phyloP scores from a whole-genome alignment of 2,329 filamentous ascomycete genomes.

The Eutypa lata region DNA sequence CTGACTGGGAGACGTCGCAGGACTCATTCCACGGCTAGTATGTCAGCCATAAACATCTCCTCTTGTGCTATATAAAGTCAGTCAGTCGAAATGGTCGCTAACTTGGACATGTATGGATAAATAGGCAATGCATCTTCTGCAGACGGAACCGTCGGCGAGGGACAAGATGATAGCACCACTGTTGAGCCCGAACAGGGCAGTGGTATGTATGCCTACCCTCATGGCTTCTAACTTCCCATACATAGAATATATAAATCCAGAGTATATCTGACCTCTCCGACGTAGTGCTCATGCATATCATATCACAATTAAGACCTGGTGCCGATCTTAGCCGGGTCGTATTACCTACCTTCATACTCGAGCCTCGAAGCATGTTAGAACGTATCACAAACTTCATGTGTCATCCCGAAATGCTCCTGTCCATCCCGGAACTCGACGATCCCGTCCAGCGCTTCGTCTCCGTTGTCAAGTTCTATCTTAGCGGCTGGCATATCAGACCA shows the following conservation, averaged over 20 bases:
- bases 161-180: conserved; percentile 72
- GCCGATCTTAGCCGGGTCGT: conserved; percentile 94
- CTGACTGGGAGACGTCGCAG: conserved; percentile 22
- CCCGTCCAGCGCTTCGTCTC: conserved; percentile 86
- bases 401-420: conserved; percentile 90
- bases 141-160: conserved; percentile 49
- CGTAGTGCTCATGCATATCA: conserved; percentile 90
- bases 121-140: conserved; percentile 40
- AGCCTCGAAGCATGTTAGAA: conserved; percentile 96
- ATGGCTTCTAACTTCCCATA: conserved; percentile 1
- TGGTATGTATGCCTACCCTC: conserved; percentile 54
- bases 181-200: conserved; percentile 93
- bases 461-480: conserved; percentile 96
- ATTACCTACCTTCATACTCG: conserved; percentile 94
- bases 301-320: conserved; percentile 91
- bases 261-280: conserved; percentile 2
- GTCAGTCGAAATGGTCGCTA: conserved; percentile 3
- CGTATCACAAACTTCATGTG: conserved; percentile 99
- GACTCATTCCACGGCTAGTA: conserved; percentile 27
- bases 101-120: conserved; percentile 5
- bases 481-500: conserved; percentile 98
- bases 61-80: neutral
- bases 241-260: no score
- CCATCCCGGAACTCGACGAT: conserved; percentile 84
- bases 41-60: conserved; percentile 4